Evolutionary conservation across 495 filamentous ascomycete species (phyloP), one percentile per base, ranked within the genome.

Genomic region (Hapsidospora chrysogenum): DNA sequence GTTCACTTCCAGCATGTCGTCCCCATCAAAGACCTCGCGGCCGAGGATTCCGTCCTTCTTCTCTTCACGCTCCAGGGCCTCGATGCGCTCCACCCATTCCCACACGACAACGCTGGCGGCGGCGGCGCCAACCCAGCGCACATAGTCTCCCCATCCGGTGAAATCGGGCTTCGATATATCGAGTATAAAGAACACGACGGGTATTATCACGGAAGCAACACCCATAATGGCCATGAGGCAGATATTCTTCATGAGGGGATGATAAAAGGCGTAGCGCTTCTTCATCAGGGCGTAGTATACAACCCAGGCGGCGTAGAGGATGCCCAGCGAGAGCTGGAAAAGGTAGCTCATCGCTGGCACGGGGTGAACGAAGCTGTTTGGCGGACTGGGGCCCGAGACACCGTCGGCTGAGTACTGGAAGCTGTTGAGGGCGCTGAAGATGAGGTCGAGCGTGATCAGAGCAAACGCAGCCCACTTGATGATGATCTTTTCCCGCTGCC

Each of bases 41-140:
- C 89, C 89, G 3, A 97, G 63, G 17, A 97, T 87, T 7, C 89
- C 92, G 41, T 93, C 89, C 52, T 92, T 93, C 47, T 82, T 82
- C 46, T 97, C 89, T 48, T 97, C 87, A 35, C 89, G 71, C 55
- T 97, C 89, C 32, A 97, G 57, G 0, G 85, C 85, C 52, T 97
- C 89, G 35, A 97, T 97, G n/a, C 92, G 70, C 52, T 97, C 89
- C 13, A 97, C 89, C 89, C 89, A 97, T 54, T 97, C 89, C 89
- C 89, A 97, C 1, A 97, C 89, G 11, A 96, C 80, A 14, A 95
- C 89, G 57, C 85, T 94, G 6, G 89, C 92, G 2, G 85, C 85
- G 0, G 86, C 85, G 1, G 92, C 89, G 20, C 89, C 92, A 29
- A 96, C 92, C 89, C 92, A 97, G 45, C 89, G 64, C 34, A 96